Percentiles rank a stretch among this genome's conserved stretches.
These are phyloP conservation scores for Phytophthora pini DNA, from an alignment of 352 stramenopile genomes.

Conservation along the genomic window DNA sequence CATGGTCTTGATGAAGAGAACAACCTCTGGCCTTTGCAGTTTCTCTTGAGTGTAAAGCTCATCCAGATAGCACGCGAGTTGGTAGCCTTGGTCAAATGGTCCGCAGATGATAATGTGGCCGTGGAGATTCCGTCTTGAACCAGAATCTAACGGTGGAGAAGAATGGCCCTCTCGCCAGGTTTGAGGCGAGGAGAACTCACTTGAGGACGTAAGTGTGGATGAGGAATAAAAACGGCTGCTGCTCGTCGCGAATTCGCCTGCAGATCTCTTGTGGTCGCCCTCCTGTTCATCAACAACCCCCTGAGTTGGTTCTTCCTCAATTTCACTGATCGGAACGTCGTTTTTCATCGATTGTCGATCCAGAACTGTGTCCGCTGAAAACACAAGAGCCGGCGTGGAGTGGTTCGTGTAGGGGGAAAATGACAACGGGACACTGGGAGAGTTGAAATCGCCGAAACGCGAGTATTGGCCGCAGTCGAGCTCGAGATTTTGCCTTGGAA, in stretches of 20 bases:
- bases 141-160: too few species aligned
- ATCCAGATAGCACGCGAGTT: constrained; percentile 31
- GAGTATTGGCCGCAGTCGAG: background rate
- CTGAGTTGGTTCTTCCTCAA: too few species aligned
- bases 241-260: too few species aligned
- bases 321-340: background rate
- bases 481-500: background rate
- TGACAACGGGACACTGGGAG: background rate
- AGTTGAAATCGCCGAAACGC: background rate
- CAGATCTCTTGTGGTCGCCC: too few species aligned
- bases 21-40: constrained; percentile 23
- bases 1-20: constrained; percentile 52
- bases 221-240: too few species aligned
- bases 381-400: background rate
- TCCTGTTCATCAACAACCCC: too few species aligned
- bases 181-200: too few species aligned
- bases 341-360: background rate
- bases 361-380: background rate
- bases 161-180: too few species aligned
- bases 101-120: background rate
- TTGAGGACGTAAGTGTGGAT: too few species aligned
- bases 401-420: background rate
- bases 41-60: constrained; percentile 46
- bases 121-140: background rate
- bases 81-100: constrained; percentile 36